These are phyloP conservation scores for Tuctoria greenei DNA, from an alignment of 176 grass and related monocot species.

Conservation along the genomic window DNA sequence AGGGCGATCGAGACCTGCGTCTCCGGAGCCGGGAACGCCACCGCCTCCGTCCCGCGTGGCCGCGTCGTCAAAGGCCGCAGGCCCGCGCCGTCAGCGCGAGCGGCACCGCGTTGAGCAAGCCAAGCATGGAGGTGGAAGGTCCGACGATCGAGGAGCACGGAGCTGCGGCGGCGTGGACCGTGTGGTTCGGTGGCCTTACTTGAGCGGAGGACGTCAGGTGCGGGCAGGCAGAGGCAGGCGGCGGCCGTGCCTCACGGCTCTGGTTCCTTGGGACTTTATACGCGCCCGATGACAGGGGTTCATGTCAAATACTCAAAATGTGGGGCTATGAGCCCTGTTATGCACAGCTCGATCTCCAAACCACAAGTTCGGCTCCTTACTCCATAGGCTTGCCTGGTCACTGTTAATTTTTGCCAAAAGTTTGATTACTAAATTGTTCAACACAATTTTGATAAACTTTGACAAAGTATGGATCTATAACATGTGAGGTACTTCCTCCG, in stretches of 20 bases:
- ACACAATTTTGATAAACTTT: too few species aligned
- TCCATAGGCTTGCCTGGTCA: too few species aligned
- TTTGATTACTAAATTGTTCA: too few species aligned
- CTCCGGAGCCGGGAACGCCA: neutral
- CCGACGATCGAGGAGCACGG: too few species aligned
- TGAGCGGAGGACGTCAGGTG: neutral
- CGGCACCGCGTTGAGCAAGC: neutral
- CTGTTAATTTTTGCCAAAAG: too few species aligned
- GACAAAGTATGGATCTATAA: too few species aligned
- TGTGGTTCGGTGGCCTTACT: neutral
- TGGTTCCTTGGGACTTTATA: conserved; percentile 16
- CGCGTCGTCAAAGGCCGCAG: neutral
- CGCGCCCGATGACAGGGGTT: too few species aligned
- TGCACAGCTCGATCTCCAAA: too few species aligned
- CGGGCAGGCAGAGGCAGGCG: neutral
- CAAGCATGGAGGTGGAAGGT: neutral
- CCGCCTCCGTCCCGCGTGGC: neutral
- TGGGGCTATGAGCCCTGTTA: too few species aligned
- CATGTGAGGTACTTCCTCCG: too few species aligned
- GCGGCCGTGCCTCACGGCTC: neutral
- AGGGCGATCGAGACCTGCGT: neutral
- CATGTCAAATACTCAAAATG: too few species aligned
- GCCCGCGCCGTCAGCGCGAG: neutral
- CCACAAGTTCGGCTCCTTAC: too few species aligned
- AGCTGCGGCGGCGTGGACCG: neutral